These are phyloP conservation scores for Thermomucor indicae-seudaticae DNA, from an alignment of 371 early-diverging fungal species.

Conservation along the genomic window DNA sequence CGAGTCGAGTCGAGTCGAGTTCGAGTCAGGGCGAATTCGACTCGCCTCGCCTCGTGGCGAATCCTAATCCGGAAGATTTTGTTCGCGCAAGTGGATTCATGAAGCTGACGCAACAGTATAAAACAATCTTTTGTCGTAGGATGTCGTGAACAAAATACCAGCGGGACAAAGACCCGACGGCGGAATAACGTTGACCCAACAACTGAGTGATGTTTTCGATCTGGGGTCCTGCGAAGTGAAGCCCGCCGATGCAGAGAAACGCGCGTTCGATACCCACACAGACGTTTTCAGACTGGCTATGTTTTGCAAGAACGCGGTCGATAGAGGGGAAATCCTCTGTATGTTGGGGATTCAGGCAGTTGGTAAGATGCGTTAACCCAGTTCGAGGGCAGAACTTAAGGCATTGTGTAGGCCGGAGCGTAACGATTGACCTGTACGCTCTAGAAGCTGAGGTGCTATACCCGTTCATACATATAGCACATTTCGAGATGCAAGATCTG, in stretches of 20 bases:
- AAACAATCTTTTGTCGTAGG: too few species aligned
- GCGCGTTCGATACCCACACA: constrained; percentile 4
- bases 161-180: too few species aligned
- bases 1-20: too few species aligned
- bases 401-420: neutral
- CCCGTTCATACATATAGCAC: neutral
- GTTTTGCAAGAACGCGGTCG: constrained; percentile 16
- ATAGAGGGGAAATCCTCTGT: constrained; percentile 10
- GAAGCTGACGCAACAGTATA: too few species aligned
- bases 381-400: neutral
- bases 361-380: constrained; percentile 2
- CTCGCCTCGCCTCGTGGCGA: too few species aligned
- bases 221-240: constrained; percentile 16
- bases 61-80: too few species aligned
- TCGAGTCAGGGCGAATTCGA: too few species aligned
- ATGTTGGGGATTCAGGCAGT: constrained; percentile 14
- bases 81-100: too few species aligned
- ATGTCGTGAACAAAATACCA: too few species aligned
- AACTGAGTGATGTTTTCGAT: constrained; percentile 5
- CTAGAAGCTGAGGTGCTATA: neutral
- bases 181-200: constrained; percentile 1
- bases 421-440: neutral
- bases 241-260: constrained; percentile 1
- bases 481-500: neutral
- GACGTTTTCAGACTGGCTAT: constrained; percentile 12